Evolutionary conservation across 1,284 basidiomycete species (phyloP), one percentile per base, ranked within the genome.

Genomic region (Vanrija humicola): DNA sequence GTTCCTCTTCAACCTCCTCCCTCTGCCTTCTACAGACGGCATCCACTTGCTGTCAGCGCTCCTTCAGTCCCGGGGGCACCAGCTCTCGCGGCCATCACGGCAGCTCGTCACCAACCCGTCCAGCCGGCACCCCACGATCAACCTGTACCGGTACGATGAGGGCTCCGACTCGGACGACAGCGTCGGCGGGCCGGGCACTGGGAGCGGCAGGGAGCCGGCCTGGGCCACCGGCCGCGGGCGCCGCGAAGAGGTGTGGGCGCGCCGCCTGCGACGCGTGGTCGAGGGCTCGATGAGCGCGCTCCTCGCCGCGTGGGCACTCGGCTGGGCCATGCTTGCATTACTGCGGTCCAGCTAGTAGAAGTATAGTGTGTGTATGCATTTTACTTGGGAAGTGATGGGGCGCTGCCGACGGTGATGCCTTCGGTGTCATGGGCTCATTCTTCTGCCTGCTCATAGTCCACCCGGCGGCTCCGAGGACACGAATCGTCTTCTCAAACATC

Each of bases 1-100:
- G 18, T 73, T 67, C 63, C 50, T 75, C 15, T 68, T 75, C 68
- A 75, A 75, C 58, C 68, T 75, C 46, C 66, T 75, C 25, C 72
- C 73, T 0, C 54, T 75, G 6, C 73, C 73, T 3, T 51, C 59
- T 15, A 67, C 73, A 16, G 73, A 75, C 54, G 73, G 73, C 16
- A 65, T 68, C 5, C 67, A 70, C 28, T 59, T 74, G 9, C 58
- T 75, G n/a, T 48, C 51, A 1, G 62, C 66, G 5, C 59, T 71
- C 1, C 50, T 58, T 3, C 44, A 29, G 15, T 23, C 23, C 26
- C 38, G 48, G 21, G 25, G 38, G 25, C 19, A 29, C 46, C 23
- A 34, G 34, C 34, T 34, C 14, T 34, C 34, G 10, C 9, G 34
- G 12, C 34, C 34, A 15, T 38, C 26, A 10, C 45, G 56, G 6